These are phyloP conservation scores for Tylopilus sp. DNA, from an alignment of 768 basidiomycete species.

Conservation along the genomic window DNA sequence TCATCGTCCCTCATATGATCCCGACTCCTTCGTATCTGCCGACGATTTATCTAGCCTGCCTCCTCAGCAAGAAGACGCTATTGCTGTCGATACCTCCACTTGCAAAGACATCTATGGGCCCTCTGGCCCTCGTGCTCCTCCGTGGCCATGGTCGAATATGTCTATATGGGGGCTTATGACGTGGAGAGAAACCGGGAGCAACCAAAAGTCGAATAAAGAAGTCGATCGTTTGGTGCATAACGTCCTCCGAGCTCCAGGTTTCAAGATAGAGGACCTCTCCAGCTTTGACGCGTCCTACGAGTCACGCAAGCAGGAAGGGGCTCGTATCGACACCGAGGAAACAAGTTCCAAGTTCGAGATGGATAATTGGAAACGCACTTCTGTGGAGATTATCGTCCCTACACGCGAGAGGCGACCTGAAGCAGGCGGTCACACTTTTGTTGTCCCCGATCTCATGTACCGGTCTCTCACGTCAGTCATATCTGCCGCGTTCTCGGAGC, in stretches of 20 bases:
- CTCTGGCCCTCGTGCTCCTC: background rate
- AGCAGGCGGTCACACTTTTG: too few species aligned
- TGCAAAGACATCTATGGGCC: background rate
- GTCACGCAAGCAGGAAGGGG: background rate
- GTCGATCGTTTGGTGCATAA: too few species aligned
- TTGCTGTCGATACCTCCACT: background rate
- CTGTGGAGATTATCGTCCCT: too few species aligned
- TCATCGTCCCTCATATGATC: background rate
- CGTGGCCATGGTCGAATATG: slow-evolving; percentile 17
- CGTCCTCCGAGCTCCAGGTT: background rate
- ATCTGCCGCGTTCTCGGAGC: slow-evolving; percentile 3
- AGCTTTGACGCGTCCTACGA: background rate
- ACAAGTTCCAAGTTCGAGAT: background rate
- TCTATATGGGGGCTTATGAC: slow-evolving; percentile 5
- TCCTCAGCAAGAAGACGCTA: background rate
- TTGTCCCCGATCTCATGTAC: too few species aligned
- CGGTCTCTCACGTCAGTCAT: background rate
- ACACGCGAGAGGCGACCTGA: too few species aligned
- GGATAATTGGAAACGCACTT: background rate
- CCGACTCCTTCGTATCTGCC: background rate
- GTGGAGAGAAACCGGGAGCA: slow-evolving; percentile 4
- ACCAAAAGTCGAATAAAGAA: slow-evolving; percentile 5
- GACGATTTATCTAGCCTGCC: background rate
- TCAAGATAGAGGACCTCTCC: background rate
- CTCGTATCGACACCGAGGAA: too few species aligned